These are phyloP conservation scores for Neoarthrinium moseri DNA, from an alignment of 2,329 filamentous ascomycete genomes.

Conservation along the genomic window DNA sequence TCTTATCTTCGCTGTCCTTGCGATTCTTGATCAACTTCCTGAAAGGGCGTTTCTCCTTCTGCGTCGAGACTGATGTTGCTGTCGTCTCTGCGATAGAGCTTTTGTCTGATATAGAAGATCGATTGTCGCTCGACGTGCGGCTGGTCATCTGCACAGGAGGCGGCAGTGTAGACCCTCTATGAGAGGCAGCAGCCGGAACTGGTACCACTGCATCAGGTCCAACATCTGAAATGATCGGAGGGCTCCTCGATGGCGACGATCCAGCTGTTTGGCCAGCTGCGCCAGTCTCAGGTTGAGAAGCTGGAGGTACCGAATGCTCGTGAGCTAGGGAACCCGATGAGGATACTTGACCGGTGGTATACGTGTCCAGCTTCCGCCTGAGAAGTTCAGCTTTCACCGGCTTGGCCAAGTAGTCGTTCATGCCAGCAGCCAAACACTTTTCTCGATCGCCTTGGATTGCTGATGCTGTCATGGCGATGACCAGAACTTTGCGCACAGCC, in stretches of 20 bases:
- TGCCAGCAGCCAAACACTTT: conserved; percentile 91
- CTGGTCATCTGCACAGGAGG: conserved; percentile 19
- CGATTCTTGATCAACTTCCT: conserved; percentile 42
- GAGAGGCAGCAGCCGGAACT: conserved; percentile 9
- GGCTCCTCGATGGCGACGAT: conserved; percentile 18
- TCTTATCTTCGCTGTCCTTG: conserved; percentile 32
- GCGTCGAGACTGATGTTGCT: conserved; percentile 14
- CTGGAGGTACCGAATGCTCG: conserved; percentile 7
- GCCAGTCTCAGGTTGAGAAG: conserved; percentile 1
- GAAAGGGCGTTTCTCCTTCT: conserved; percentile 26
- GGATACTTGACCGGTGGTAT: conserved; percentile 43
- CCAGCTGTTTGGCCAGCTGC: conserved; percentile 6
- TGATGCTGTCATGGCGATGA: conserved; percentile 96
- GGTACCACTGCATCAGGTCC: conserved; percentile 4
- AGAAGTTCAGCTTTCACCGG: conserved; percentile 87
- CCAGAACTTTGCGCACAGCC: conserved; percentile 76
- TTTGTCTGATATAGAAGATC: conserved; percentile 26
- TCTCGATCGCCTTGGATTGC: conserved; percentile 93
- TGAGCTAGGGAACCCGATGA: no score
- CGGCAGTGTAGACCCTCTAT: conserved; percentile 12
- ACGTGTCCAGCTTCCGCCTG: conserved; percentile 73
- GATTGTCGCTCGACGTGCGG: conserved; percentile 32
- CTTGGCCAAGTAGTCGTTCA: conserved; percentile 97
- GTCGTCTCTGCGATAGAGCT: conserved; percentile 19
- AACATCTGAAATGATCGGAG: conserved; percentile 13